These are phyloP conservation scores for Rhizopus arrhizus DNA, from an alignment of 371 early-diverging fungal species.

Conservation along the genomic window DNA sequence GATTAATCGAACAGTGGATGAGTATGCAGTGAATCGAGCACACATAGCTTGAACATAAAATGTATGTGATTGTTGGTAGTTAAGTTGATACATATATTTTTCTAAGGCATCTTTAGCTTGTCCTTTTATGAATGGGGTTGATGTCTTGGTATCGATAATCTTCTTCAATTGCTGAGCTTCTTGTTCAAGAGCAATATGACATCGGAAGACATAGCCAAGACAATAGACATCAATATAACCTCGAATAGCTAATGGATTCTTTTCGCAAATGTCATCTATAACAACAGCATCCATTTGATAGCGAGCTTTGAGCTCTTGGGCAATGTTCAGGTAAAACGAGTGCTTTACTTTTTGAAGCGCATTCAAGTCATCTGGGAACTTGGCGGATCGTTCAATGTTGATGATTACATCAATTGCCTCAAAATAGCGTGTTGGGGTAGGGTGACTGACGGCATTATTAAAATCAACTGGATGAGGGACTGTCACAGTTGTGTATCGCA, in stretches of 20 bases:
- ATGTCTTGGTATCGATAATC: conserved; percentile 52
- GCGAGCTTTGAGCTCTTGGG: conserved; percentile 51
- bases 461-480: conserved; percentile 77
- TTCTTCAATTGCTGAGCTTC: conserved; percentile 67
- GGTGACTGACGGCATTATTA: conserved; percentile 38
- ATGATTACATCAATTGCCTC: conserved; percentile 80
- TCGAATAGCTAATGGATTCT: conserved; percentile 50
- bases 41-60: conserved; percentile 71
- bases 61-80: conserved; percentile 64
- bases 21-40: conserved; percentile 67
- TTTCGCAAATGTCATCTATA: conserved; percentile 48
- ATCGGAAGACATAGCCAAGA: conserved; percentile 75
- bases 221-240: conserved; percentile 73
- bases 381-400: conserved; percentile 79
- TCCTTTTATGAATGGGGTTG: conserved; percentile 41
- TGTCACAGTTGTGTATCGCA: conserved; percentile 78
- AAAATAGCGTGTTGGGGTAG: conserved; percentile 63
- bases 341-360: conserved; percentile 91
- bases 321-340: conserved; percentile 79
- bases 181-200: conserved; percentile 71
- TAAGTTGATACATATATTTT: conserved; percentile 54
- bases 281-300: conserved; percentile 40
- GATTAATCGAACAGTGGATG: conserved; percentile 73
- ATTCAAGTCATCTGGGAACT: conserved; percentile 88
- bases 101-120: conserved; percentile 55